phyloP scores from a whole-genome alignment of 768 basidiomycete genomes.

The Termitomyces sp. region DNA sequence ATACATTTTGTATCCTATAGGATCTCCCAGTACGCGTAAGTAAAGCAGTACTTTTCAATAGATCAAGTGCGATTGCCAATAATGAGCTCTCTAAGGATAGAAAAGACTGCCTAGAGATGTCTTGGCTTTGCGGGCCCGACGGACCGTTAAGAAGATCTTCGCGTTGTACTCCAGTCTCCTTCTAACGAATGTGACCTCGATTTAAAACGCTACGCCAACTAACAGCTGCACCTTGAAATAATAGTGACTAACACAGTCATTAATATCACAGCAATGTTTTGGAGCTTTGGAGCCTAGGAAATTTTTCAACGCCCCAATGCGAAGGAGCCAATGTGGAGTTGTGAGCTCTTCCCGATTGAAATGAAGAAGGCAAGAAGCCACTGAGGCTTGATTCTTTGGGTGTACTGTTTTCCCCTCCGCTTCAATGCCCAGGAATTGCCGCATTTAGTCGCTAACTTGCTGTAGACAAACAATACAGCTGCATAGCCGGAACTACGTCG shows the following conservation, averaged over 20 bases:
- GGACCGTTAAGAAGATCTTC: constrained; percentile 1
- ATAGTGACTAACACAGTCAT: background rate
- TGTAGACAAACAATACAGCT: background rate
- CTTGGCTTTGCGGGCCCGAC: constrained; percentile 10
- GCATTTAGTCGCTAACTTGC: background rate
- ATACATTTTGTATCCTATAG: background rate
- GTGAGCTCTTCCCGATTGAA: background rate
- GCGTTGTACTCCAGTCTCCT: background rate
- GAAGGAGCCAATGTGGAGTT: background rate
- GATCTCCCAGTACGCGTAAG: background rate
- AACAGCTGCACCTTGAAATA: background rate
- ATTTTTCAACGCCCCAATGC: background rate
- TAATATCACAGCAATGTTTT: background rate
- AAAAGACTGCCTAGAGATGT: background rate
- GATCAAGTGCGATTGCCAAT: background rate
- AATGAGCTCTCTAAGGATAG: background rate
- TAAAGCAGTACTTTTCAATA: background rate
- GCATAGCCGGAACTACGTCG: background rate
- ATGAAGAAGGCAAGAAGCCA: background rate
- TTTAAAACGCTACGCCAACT: background rate
- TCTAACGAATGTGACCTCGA: background rate
- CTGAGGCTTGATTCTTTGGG: background rate
- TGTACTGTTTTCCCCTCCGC: background rate
- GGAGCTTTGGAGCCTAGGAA: background rate
- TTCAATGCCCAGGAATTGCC: background rate